Evolutionary conservation across 73 alveolate species (phyloP).

Genomic region (Paraurostyla sp.): DNA sequence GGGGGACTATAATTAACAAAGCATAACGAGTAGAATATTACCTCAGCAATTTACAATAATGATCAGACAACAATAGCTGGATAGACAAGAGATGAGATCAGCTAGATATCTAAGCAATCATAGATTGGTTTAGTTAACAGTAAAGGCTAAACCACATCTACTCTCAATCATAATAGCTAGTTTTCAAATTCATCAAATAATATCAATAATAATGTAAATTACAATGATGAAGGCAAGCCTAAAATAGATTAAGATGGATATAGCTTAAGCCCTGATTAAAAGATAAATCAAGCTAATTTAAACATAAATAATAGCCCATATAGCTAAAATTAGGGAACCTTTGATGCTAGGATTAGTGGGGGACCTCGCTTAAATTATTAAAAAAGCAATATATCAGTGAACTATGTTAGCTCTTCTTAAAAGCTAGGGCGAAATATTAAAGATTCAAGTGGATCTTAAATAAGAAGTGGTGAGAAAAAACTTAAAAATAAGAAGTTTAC

Average conservation of each 20-base stretch:
- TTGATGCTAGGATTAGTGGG: too few relatives aligned
- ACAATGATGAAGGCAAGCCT: not conserved
- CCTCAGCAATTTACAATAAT: not conserved
- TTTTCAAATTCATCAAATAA: not conserved
- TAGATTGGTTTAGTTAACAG: not conserved
- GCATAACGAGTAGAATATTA: not conserved
- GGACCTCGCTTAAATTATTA: too few relatives aligned
- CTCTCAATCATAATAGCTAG: not conserved
- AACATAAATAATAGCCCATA: not conserved
- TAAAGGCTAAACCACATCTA: not conserved
- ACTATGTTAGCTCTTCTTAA: too few relatives aligned
- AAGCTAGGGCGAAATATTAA: too few relatives aligned
- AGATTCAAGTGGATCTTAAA: not conserved
- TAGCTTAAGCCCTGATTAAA: not conserved
- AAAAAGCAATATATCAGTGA: too few relatives aligned
- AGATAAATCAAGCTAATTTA: not conserved
- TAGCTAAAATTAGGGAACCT: too few relatives aligned
- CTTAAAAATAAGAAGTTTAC: not conserved
- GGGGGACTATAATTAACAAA: not conserved
- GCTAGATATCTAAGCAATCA: not conserved
- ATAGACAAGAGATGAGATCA: not conserved
- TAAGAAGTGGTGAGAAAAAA: not conserved
- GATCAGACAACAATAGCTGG: conserved; percentile 11
- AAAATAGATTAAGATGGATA: not conserved
- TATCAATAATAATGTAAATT: not conserved